phyloP scores from a whole-genome alignment of 2,329 filamentous ascomycete species.

The Eurotiales sp. region DNA sequence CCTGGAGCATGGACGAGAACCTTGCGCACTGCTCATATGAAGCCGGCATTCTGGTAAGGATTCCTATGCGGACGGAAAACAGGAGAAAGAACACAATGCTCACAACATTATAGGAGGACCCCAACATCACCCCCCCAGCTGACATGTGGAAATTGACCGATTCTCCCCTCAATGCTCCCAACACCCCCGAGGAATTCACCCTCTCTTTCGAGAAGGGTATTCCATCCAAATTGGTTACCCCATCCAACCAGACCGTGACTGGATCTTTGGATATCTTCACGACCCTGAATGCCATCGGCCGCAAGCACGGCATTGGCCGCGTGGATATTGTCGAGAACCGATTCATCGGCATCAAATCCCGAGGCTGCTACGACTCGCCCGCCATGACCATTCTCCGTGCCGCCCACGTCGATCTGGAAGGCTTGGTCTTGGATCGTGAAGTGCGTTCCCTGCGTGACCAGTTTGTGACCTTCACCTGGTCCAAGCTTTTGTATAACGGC shows the following conservation, averaged over 20 bases:
- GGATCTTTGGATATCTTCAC: conserved; percentile 70
- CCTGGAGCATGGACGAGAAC: conserved; percentile 31
- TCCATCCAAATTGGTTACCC: conserved; percentile 63
- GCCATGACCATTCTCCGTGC: conserved; percentile 41
- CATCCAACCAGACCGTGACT: conserved; percentile 59
- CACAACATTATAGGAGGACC: conserved; percentile 38
- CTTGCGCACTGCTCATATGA: conserved; percentile 70
- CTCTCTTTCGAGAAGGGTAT: conserved; percentile 70
- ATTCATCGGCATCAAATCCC: conserved; percentile 74
- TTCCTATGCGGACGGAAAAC: background rate
- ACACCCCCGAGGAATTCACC: conserved; percentile 67
- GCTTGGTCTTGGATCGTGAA: conserved; percentile 65
- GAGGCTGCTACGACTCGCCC: conserved; percentile 70
- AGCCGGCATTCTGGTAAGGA: conserved; percentile 61
- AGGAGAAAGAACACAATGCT: background rate
- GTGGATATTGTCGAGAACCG: conserved; percentile 83
- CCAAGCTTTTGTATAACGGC: conserved; percentile 58
- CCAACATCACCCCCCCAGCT: conserved; percentile 60
- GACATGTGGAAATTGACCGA: conserved; percentile 73
- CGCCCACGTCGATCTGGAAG: conserved; percentile 61
- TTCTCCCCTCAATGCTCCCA: conserved; percentile 66
- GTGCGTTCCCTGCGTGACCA: conserved; percentile 67
- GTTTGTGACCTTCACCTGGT: conserved; percentile 64
- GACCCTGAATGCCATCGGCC: conserved; percentile 66
- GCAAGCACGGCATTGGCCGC: conserved; percentile 69